Base-by-base conservation (phyloP, 768 basidiomycete species). In the Kwoniella botswanensis region DNA sequence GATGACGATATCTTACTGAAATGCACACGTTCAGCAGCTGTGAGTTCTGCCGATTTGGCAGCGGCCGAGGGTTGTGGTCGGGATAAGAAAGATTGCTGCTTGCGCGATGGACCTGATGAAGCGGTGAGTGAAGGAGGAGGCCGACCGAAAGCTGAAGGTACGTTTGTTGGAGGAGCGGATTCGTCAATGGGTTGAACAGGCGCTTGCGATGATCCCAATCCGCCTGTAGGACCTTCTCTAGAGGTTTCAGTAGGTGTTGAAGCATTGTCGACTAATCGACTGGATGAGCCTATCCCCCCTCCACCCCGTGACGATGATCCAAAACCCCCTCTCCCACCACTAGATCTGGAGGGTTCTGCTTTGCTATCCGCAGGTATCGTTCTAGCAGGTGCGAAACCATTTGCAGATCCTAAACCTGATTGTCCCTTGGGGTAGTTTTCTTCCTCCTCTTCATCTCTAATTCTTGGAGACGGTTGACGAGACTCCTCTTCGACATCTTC, bases 1-100 rank as follows among this genome's bases (percentile, higher is more conserved):
- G 91, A 87, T 17, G 89, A 87, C 53, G 88, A 86, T 13, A 98
- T 86, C 76, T 91, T 92, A 72, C 85, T 86, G 82, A 99, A 96
- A 80, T 98, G 95, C n/a, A 87, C 86, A 68, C 87, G 85, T 76
- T 98, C 95, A 18, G 86, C 77, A 1, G 88, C 84, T 21, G 88
- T 88, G 21, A 97, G 87, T 60, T 87, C 87, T 3, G 86, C 57
- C 15, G 77, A 67, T 17, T 65, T 57, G 6, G 74, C 52, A 54
- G 65, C 70, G 7, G 71, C 44, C 1, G 81, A 44, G 17, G 89
- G 84, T 3, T 87, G 54, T 3, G 68, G 63, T 21, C 68, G 70
- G 15, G 60, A 54, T 1, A 68, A 53, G 68, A 80, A 80, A 2
- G 68, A 66, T n/a, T 67, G 73, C 53, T 70, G 74, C 43, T 63